Percentiles rank a stretch among this genome's conserved stretches.
phyloP scores from a whole-genome alignment of 169 alveolate genomes.

The Plasmodium falciparum region DNA sequence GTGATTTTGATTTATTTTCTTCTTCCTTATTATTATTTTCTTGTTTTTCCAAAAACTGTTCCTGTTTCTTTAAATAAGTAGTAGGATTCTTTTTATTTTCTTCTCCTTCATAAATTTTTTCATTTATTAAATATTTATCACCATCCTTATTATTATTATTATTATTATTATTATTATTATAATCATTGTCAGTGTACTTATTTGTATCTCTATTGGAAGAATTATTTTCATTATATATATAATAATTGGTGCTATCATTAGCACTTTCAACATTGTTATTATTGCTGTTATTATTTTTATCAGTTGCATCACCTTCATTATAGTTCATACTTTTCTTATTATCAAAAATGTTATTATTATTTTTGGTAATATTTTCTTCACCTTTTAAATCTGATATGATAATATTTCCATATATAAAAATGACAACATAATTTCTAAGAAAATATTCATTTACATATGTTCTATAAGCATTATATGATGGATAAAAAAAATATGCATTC shows the following conservation, averaged over 20 bases:
- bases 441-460: conserved; percentile 32
- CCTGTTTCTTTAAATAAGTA: not conserved
- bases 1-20: conserved; percentile 2
- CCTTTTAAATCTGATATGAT: conserved; percentile 13
- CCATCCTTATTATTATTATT: not conserved
- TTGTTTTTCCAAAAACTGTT: not conserved
- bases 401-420: conserved; percentile 69
- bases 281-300: not conserved
- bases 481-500: conserved; percentile 61
- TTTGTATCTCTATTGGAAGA: not conserved
- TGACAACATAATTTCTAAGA: conserved; percentile 63
- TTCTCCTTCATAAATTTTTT: not conserved
- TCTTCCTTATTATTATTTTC: not conserved
- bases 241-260: not conserved
- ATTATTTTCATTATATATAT: not conserved
- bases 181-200: conserved; percentile 7
- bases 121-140: not conserved
- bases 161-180: conserved; percentile 3
- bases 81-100: conserved; percentile 6
- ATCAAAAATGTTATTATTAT: conserved; percentile 6
- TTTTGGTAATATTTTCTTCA: conserved; percentile 17
- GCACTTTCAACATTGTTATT: not conserved
- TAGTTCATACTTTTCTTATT: not conserved
- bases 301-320: not conserved
- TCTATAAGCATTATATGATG: conserved; percentile 54